Evolutionary conservation across 176 grass and related monocot genomes (phyloP), one percentile per base, ranked within the genome.

Genomic region (Bromus sterilis): DNA sequence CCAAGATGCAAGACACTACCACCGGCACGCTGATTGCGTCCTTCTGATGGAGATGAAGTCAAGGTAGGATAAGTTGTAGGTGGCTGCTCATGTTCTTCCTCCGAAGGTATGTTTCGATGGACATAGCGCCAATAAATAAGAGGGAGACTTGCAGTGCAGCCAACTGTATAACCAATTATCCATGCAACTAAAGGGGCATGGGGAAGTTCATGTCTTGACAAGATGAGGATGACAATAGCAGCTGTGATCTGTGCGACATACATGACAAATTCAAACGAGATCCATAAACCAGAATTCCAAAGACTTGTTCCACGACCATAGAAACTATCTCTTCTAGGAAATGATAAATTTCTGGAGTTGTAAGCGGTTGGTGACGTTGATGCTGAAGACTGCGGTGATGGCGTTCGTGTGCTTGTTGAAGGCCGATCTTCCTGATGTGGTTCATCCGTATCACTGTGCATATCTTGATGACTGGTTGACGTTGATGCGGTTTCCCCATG

Each of bases 51-150:
- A 76, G 86, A 80, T 58, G 82, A 81, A 71, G 89, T 86, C 87
- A 90, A 87, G 78, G 43, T 89, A 85, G 88, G 73, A 82, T 84
- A 78, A 67, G 85, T 66, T 77, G 75, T 73, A 34, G 84, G 84
- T 80, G 86, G 79, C 33, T 86, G 63, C 53, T 78, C 75, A 42
- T 74, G n/a, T 74, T 90, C 85, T 88, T 94, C 87, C n/a, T 89
- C 87, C 39, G 62, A 87, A 71, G 72, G 76, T 89, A 78, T 90
- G 74, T 93, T 93, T 69, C 83, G 89, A 87, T 98, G 86, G 75
- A 93, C 83, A 85, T 89, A 95, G 48, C 95, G 88, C 95, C 95
- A 98, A 91, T 68, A 98, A 70, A 98, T 83, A 91, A 93, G 92
- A 68, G 95, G 92, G 70, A 98, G 75, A 66, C 92, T 98, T 77